A percentile compares a stretch with the other conserved stretches of the same genome.
phyloP scores from a whole-genome alignment of 2,329 filamentous ascomycete species.

The Cercospora sp. region DNA sequence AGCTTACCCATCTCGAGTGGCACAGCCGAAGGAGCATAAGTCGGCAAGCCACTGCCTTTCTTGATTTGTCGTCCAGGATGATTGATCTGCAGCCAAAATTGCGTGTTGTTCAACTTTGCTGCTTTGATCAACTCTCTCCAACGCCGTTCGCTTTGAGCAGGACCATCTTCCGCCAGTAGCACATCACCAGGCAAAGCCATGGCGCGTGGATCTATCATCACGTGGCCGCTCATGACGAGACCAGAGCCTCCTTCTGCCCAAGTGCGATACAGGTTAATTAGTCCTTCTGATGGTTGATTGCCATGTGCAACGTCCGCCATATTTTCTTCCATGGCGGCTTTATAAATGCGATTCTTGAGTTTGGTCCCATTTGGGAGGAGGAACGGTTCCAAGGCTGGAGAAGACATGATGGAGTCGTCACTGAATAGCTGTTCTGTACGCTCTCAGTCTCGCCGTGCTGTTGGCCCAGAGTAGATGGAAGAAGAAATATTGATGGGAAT shows the following conservation, averaged over 20 bases:
- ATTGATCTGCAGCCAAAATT: constrained; percentile 24
- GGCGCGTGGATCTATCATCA: constrained; percentile 21
- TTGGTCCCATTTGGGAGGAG: constrained; percentile 21
- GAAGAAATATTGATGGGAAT: not conserved
- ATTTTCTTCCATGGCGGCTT: constrained; percentile 25
- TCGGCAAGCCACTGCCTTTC: constrained; percentile 12
- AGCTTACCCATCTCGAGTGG: constrained; percentile 17
- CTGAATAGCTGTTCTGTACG: not conserved
- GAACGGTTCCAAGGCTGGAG: constrained; percentile 6
- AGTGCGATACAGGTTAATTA: constrained; percentile 16
- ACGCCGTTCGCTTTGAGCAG: not conserved
- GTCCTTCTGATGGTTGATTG: constrained; percentile 12
- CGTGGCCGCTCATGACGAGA: constrained; percentile 21
- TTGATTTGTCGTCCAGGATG: constrained; percentile 24
- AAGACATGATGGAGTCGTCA: not conserved
- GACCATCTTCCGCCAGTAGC: constrained; percentile 5
- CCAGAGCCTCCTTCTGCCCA: constrained; percentile 21
- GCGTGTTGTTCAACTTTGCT: constrained; percentile 11
- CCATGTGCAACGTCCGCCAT: constrained; percentile 16
- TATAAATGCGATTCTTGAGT: constrained; percentile 24
- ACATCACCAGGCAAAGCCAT: constrained; percentile 20
- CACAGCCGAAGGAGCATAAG: constrained; percentile 17
- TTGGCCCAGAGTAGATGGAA: not conserved
- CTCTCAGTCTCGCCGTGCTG: not conserved
- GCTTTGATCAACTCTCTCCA: constrained; percentile 9